Evolutionary conservation across 208 protist genomes (phyloP), one percentile per base, ranked within the genome.

Genomic region (Leishmania braziliensis): DNA sequence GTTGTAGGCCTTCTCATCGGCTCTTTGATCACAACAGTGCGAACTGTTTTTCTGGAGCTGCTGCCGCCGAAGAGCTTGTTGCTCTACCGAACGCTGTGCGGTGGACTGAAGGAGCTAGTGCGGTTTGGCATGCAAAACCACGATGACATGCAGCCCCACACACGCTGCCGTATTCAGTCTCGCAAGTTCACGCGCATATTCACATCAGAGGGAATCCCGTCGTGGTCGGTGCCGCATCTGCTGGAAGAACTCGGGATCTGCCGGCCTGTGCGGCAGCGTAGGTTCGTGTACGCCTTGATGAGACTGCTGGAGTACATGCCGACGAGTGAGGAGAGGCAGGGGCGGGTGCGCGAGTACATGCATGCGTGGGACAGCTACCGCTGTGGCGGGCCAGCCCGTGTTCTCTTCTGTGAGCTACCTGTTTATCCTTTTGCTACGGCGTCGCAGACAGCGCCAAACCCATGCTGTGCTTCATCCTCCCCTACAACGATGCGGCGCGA

Each of bases 221-320:
- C 86, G 43, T 95, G 91, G 91, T 75, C 89, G 5, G 69, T 96
- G 62, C 90, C 89, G n/a, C 93, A 95, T 65, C 84, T 96, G 2
- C 86, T 96, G 43, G 93, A 96, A 76, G 93, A 95, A 80, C 80
- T 95, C 39, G 78, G 87, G 76, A 91, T 95, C 66, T 94, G 86
- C 79, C 90, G 89, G 33, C 93, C 91, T 10, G 85, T 76, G 16
- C 86, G 86, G 58, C 90, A 95, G 85, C 88, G 93, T 8, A 89
- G 93, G 43, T 90, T 95, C 68, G 90, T 95, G 89, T 94, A 91
- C 85, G 77, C 83, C 18, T 84, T 96, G 54, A 82, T 86, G 78
- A 84, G 91, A 69, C 80, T 96, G 43, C 85, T 96, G 60, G 78
- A 89, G 60, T 96, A 91, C 81, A 75, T 96, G 50, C 91, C 89